A percentile compares a stretch with the other conserved stretches of the same genome.
These are phyloP conservation scores for Lactuca saligna DNA, from an alignment of 129 eudicot species.

Conservation along the genomic window DNA sequence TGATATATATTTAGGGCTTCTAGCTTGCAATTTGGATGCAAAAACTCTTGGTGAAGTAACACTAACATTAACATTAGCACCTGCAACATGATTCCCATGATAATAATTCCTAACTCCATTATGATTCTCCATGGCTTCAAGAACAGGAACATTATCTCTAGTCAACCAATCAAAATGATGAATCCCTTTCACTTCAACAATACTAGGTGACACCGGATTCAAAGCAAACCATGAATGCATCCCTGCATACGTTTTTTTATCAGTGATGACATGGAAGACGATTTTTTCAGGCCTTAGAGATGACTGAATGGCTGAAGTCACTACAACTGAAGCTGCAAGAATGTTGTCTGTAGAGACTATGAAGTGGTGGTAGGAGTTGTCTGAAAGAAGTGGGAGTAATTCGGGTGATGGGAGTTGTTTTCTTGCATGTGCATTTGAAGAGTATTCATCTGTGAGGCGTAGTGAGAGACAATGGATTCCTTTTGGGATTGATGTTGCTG, in stretches of 20 bases:
- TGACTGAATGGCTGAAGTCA: slow-evolving; percentile 73
- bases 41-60: slow-evolving; percentile 81
- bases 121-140: slow-evolving; percentile 91
- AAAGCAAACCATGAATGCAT: slow-evolving; percentile 99
- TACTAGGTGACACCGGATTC: slow-evolving; percentile 72
- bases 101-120: slow-evolving; percentile 67
- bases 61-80: slow-evolving; percentile 56
- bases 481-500: slow-evolving; percentile 87
- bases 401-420: slow-evolving; percentile 90
- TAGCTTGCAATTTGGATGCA: slow-evolving; percentile 88
- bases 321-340: slow-evolving; percentile 97
- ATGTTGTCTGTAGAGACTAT: slow-evolving; percentile 82
- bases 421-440: slow-evolving; percentile 96
- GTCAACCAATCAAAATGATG: slow-evolving; percentile 99
- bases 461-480: slow-evolving; percentile 91
- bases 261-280: slow-evolving; percentile 95
- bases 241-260: slow-evolving; percentile 96
- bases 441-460: slow-evolving; percentile 93
- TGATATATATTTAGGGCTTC: slow-evolving; percentile 95
- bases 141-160: slow-evolving; percentile 91
- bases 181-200: slow-evolving; percentile 92
- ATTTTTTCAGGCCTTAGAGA: slow-evolving; percentile 69
- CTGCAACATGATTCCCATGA: slow-evolving; percentile 81
- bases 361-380: slow-evolving; percentile 80
- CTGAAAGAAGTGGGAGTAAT: slow-evolving; percentile 84